Percentiles rank a stretch among this genome's conserved stretches.
These are phyloP conservation scores for Colletotrichum melonis DNA, from an alignment of 2,329 filamentous ascomycete genomes.

Conservation along the genomic window DNA sequence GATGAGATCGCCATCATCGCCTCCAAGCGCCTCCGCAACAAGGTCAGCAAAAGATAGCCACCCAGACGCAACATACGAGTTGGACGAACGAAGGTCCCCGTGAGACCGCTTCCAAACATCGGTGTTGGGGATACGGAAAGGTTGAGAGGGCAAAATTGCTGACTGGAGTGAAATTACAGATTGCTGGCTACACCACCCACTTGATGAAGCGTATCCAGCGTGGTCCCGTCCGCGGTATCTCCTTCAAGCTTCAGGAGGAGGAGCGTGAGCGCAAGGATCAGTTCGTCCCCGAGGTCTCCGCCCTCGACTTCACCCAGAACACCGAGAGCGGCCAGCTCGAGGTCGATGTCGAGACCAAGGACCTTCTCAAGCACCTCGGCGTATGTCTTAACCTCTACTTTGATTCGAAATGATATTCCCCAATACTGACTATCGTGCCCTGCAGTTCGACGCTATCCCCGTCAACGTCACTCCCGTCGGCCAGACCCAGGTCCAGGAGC, in stretches of 20 bases:
- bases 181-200: conserved; percentile 98
- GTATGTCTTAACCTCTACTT: conserved; percentile 61
- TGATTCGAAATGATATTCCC: too few relatives aligned
- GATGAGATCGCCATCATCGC: conserved; percentile 99
- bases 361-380: conserved; percentile 97
- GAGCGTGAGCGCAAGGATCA: conserved; percentile 99
- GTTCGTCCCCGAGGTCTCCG: conserved; percentile 99
- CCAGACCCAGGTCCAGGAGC: conserved; percentile 88
- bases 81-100: too few relatives aligned
- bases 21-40: conserved; percentile 99
- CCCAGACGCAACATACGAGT: too few relatives aligned
- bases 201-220: conserved; percentile 99
- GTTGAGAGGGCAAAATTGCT: neutral
- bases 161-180: conserved; percentile 60
- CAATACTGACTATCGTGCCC: conserved; percentile 42
- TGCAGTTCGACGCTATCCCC: conserved; percentile 94
- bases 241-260: conserved; percentile 99
- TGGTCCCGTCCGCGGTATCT: conserved; percentile 99
- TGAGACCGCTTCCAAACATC: conserved; percentile 15
- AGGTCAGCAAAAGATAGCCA: conserved; percentile 67
- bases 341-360: conserved; percentile 97
- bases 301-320: conserved; percentile 97
- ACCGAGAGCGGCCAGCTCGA: conserved; percentile 93
- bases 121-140: neutral
- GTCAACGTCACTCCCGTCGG: conserved; percentile 94